Base-by-base conservation (phyloP, 1,284 basidiomycete genomes). In the Entoloma clypeatum region DNA sequence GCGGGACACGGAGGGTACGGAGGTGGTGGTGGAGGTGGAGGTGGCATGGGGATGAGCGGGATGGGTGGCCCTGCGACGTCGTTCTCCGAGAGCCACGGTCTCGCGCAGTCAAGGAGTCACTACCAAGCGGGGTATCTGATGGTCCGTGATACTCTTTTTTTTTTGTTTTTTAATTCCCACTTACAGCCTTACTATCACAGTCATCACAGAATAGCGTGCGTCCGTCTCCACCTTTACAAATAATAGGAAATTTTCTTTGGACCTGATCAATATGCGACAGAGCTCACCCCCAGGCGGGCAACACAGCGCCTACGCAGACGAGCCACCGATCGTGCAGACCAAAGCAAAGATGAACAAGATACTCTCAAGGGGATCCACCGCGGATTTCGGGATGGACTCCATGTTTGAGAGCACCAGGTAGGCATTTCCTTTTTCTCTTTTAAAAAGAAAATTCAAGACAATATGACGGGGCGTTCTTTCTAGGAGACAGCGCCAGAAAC, bases 91-190 rank as follows among this genome's bases (percentile, higher is more conserved):
- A 54, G 67, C 10, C 82, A 86, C 45, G 69, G 75, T 21, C 68
- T 86, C 38, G 69, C 76, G 2, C 81, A 84, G 60, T 78, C 81
- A 3, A 70, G 81, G 47, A 77, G 77, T 36, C 81, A 82, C 50
- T 87, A 87, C 57, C 84, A 86, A 51, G 68, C 81, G 29, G 84
- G 84, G 3, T 87, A 86, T 60, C 68, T 86, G 39, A 75, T 87
- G 77, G 84, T n/a, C n/a, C n/a, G n/a, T 85, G 36, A 39, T 45
- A 43, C 36, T 35, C 44, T 58, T 61, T 24, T 45, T 27, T 45
- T 14, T 18, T 17, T 27, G 2, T 27, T 17, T 37, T 36, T 44
- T 6, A 18, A 22, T 19, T 22, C 16, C n/a, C 16, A 26, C 28
- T 29, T 14, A 23, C 28, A 44, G 18, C 24, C 21, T 36, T 8